Conservation (phyloP, 805 yeast genomes). For the Blastobotrys parvus region DNA sequence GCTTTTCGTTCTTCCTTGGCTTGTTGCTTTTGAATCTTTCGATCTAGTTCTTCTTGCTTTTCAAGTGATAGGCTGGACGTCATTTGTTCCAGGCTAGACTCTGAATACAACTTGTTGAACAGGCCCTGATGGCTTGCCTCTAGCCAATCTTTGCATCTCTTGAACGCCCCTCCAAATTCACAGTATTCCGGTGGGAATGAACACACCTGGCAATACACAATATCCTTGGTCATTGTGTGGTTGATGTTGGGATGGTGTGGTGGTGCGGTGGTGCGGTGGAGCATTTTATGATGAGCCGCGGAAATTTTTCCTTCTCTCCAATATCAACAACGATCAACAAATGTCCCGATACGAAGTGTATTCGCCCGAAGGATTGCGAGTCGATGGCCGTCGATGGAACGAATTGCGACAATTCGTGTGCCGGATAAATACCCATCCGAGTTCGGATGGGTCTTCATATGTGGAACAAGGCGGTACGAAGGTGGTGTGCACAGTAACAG, state of each 20-base stretch:
- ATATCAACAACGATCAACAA: background rate
- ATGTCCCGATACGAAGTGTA: slow-evolving; percentile 51
- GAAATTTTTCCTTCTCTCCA: background rate
- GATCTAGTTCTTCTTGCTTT: slow-evolving; percentile 72
- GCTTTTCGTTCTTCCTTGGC: slow-evolving; percentile 60
- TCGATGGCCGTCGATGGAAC: slow-evolving; percentile 91
- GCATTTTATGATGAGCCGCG: background rate
- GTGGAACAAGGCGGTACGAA: slow-evolving; percentile 90
- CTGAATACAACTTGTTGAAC: slow-evolving; percentile 50
- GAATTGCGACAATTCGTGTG: slow-evolving; percentile 80
- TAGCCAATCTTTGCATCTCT: slow-evolving; percentile 81
- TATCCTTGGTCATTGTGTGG: slow-evolving; percentile 13
- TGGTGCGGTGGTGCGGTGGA: background rate
- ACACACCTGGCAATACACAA: slow-evolving; percentile 71
- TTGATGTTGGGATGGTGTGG: background rate
- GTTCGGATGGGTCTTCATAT: slow-evolving; percentile 77
- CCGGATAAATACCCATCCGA: slow-evolving; percentile 77
- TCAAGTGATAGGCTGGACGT: slow-evolving; percentile 50
- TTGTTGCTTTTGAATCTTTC: slow-evolving; percentile 77
- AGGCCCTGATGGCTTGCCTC: slow-evolving; percentile 48
- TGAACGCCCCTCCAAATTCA: slow-evolving; percentile 76
- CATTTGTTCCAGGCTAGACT: slow-evolving; percentile 42
- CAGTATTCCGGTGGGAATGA: slow-evolving; percentile 86
- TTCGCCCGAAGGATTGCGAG: slow-evolving; percentile 90
- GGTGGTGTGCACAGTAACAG: slow-evolving; percentile 74